Conservation (phyloP, 1,139 yeast species). For the Wickerhamomyces sp. region DNA sequence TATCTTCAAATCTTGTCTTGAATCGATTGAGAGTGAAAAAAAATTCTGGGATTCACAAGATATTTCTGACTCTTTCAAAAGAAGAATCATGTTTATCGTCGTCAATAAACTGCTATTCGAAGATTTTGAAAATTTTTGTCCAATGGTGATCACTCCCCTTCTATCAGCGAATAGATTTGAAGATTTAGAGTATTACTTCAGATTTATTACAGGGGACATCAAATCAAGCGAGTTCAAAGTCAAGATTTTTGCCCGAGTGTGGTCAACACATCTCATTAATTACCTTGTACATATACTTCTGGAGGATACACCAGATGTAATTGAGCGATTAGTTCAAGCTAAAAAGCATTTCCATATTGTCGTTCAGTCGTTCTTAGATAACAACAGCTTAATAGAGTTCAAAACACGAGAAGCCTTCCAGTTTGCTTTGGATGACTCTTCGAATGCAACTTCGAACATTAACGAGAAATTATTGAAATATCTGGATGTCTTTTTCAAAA, state of each 20-base stretch:
- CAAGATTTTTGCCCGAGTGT: conserved; percentile 4
- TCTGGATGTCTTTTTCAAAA: conserved; percentile 28
- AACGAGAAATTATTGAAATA: conserved; percentile 27
- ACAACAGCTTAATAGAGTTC: conserved; percentile 13
- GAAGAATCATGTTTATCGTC: conserved; percentile 3
- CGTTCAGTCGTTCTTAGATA: conserved; percentile 7
- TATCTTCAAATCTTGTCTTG: conserved; percentile 8
- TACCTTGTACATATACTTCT: conserved; percentile 8
- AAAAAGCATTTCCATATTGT: conserved; percentile 14
- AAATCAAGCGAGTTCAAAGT: not conserved
- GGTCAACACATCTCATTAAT: conserved; percentile 12
- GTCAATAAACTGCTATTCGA: conserved; percentile 9
- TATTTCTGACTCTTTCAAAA: not conserved
- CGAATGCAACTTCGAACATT: conserved; percentile 18
- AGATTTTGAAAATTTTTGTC: conserved; percentile 3
- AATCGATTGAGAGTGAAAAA: conserved; percentile 7
- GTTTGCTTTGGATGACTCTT: conserved; percentile 19
- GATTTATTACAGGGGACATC: not conserved
- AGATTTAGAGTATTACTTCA: conserved; percentile 5
- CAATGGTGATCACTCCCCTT: not conserved
- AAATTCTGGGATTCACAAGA: conserved; percentile 12
- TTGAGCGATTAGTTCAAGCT: conserved; percentile 12
- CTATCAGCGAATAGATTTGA: conserved; percentile 2
- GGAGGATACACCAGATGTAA: conserved; percentile 5
- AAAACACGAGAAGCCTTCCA: conserved; percentile 18